Percentiles rank a stretch among this genome's conserved stretches.
phyloP scores from a whole-genome alignment of 2,329 filamentous ascomycete species.

The Neodidymelliopsis sp. region DNA sequence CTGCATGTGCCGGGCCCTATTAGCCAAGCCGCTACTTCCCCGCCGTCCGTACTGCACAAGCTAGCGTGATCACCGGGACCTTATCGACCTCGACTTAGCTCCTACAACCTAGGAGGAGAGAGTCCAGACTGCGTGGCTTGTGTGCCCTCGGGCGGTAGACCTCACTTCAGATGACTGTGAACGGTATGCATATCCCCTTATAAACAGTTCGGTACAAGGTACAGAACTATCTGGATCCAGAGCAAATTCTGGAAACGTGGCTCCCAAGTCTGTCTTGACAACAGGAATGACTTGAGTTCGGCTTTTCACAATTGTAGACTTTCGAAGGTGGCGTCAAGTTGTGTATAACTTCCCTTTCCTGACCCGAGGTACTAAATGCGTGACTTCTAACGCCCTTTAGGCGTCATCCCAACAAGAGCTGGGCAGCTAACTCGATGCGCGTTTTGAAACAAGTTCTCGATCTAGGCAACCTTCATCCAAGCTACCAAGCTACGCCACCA shows the following conservation, averaged over 20 bases:
- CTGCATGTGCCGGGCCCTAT: neutral
- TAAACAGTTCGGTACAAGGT: no score
- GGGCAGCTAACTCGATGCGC: neutral
- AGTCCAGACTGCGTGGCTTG: neutral
- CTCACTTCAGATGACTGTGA: neutral
- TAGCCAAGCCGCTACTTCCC: slow-evolving; percentile 5
- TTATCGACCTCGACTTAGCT: neutral
- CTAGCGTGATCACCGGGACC: neutral
- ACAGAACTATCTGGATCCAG: no score
- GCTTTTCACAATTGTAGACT: no score
- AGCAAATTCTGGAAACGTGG: no score
- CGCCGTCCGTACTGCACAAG: slow-evolving; percentile 5
- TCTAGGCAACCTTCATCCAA: neutral
- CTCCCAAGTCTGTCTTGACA: no score
- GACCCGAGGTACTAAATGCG: no score
- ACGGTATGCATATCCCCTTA: no score
- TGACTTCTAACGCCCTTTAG: no score
- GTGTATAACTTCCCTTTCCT: no score
- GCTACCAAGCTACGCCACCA: neutral
- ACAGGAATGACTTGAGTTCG: no score
- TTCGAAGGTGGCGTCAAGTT: no score
- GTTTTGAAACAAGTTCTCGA: neutral
- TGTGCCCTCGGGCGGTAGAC: neutral
- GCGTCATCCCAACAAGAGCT: neutral
- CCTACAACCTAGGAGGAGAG: neutral